Evolutionary conservation across 208 protist species (phyloP), one percentile per base, ranked within the genome.

Genomic region (Paratrypanosoma confusum): DNA sequence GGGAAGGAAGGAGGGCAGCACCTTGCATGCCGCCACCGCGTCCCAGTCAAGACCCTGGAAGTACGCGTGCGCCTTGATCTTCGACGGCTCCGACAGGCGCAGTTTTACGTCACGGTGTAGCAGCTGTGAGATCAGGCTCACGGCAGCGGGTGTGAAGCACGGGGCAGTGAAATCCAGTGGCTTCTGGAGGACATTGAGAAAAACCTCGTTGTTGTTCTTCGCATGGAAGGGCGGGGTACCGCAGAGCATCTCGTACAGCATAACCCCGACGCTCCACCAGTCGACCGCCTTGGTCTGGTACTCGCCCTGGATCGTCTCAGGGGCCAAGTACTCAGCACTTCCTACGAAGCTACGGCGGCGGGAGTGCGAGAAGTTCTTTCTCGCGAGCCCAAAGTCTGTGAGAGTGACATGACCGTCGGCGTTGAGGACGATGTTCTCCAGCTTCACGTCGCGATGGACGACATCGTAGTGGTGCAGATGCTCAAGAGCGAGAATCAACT

Each of bases 261-360:
- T 55, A 14, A 97, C 90, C 10, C 96, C 96, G 24, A 96, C 71
- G 36, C 70, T 74, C 95, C 96, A 98, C 93, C 92, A 98, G 56
- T 98, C 96, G 10, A 97, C 71, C n/a, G 90, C 83, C 18, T 73
- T 83, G 23, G 91, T 96, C 65, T 98, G 89, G 3, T 63, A 61
- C 23, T 85, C 67, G 0, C 82, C 73, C 29, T 67, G 57, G 17
- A 98, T 69, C 29, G 88, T 84, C 61, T 98, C 91, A 1, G 94
- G 89, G 0, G 96, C 69, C 13, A 95, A 48, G 66, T 91, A 94
- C 53, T 89, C 70, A 11, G 88, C 65, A 32, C 80, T 93, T 17
- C 89, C 89, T 17, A 93, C 81, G 39, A 96, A 93, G 39, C 85
- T 93, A 41, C 77, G 55, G 1, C 75, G 74, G 10, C 68, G 68